These are phyloP conservation scores for Abelmoschus esculentus DNA, from an alignment of 345 rosid genomes.

Conservation along the genomic window DNA sequence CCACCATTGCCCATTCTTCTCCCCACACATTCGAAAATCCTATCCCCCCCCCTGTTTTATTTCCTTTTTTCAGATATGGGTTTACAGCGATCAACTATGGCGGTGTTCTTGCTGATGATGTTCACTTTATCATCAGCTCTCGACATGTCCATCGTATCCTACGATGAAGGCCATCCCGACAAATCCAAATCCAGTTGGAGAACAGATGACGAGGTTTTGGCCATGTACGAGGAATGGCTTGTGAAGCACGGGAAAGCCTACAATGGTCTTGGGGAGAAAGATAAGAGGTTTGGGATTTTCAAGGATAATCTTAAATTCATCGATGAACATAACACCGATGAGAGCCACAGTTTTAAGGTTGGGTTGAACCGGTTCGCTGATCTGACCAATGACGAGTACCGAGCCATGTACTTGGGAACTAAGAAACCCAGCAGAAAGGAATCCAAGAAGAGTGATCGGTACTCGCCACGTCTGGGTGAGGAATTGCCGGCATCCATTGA, in stretches of 20 bases:
- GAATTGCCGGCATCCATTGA: conserved; percentile 49
- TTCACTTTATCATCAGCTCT: conserved; percentile 48
- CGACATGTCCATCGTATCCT: conserved; percentile 73
- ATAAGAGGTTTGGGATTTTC: conserved; percentile 62
- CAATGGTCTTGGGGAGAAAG: conserved; percentile 63
- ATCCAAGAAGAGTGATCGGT: conserved; percentile 37
- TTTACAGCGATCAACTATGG: conserved; percentile 19
- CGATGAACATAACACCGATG: conserved; percentile 61
- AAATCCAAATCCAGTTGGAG: conserved; percentile 30
- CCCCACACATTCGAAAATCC: neutral
- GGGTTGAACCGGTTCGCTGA: conserved; percentile 90
- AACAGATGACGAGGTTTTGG: conserved; percentile 60
- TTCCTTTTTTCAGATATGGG: conserved; percentile 27
- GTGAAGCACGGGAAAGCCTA: conserved; percentile 55
- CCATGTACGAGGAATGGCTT: conserved; percentile 64
- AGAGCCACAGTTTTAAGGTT: conserved; percentile 43
- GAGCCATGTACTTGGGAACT: conserved; percentile 56
- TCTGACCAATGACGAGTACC: conserved; percentile 86
- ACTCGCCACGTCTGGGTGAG: conserved; percentile 38
- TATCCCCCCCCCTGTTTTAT: neutral
- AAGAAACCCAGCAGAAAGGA: conserved; percentile 28
- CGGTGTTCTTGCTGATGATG: conserved; percentile 31
- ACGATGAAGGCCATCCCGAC: conserved; percentile 45
- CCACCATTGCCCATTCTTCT: neutral
- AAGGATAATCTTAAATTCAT: conserved; percentile 78